Evolutionary conservation across 805 yeast genomes (phyloP).

Genomic region (Wickerhamomyces rabaulensis): DNA sequence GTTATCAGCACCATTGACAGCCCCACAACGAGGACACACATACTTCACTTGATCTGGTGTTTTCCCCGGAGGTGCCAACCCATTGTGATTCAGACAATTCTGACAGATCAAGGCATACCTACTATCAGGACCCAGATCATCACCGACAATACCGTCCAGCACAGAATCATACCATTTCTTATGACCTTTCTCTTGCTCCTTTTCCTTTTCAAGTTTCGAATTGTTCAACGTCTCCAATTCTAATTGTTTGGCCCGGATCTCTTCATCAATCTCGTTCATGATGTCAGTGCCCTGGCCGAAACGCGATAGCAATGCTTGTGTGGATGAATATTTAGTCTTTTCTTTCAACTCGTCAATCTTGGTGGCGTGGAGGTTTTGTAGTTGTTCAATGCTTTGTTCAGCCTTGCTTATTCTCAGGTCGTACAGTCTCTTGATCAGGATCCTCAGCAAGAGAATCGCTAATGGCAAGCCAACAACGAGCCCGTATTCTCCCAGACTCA

Average conservation of each 20-base stretch:
- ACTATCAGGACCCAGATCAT: constrained; percentile 53
- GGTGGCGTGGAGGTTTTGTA: constrained; percentile 41
- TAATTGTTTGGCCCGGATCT: constrained; percentile 33
- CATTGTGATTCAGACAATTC: constrained; percentile 67
- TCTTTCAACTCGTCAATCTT: constrained; percentile 65
- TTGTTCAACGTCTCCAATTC: constrained; percentile 25
- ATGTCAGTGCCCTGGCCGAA: constrained; percentile 51
- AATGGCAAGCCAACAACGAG: constrained; percentile 3
- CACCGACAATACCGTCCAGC: constrained; percentile 47
- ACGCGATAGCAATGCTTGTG: constrained; percentile 66
- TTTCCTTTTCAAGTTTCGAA: not conserved
- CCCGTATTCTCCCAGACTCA: not conserved
- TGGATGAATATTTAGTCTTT: constrained; percentile 68
- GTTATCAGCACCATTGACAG: constrained; percentile 28
- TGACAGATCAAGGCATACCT: constrained; percentile 70
- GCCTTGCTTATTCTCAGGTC: constrained; percentile 6
- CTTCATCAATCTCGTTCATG: constrained; percentile 37
- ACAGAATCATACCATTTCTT: constrained; percentile 35
- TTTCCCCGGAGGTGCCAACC: constrained; percentile 71
- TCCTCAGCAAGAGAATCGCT: not conserved
- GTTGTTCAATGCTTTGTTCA: constrained; percentile 20
- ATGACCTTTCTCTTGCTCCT: constrained; percentile 1
- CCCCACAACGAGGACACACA: constrained; percentile 63
- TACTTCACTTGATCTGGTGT: constrained; percentile 47
- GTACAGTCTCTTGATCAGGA: constrained; percentile 2